These are phyloP conservation scores for Aspergillus haitiensis DNA, from an alignment of 495 filamentous ascomycete genomes.

Conservation along the genomic window DNA sequence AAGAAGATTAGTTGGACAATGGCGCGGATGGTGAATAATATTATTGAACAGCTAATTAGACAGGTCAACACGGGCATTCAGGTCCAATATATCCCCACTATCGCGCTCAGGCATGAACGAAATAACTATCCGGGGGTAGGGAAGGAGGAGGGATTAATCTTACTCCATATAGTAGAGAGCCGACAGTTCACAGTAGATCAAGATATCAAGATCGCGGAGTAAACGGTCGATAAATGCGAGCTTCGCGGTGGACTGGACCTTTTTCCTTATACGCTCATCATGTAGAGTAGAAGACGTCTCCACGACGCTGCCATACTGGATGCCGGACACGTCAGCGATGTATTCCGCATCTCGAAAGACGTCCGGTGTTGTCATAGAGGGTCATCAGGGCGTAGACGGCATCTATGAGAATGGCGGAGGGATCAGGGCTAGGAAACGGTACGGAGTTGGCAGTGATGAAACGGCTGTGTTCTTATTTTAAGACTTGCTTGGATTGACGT, in stretches of 20 bases:
- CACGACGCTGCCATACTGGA: conserved; percentile 38
- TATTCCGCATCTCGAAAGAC: conserved; percentile 54
- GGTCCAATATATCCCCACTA: neutral
- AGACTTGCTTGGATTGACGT: too few relatives aligned
- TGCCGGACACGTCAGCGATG: conserved; percentile 52
- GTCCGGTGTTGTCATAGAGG: conserved; percentile 54
- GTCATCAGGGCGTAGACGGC: conserved; percentile 45
- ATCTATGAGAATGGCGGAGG: conserved; percentile 14
- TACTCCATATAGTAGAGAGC: conserved; percentile 92
- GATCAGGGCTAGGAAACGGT: neutral
- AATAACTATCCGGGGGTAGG: conserved; percentile 4
- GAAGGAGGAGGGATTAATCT: conserved; percentile 27
- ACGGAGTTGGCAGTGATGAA: conserved; percentile 2
- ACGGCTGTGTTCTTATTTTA: neutral
- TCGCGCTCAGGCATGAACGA: neutral
- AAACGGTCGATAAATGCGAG: conserved; percentile 67
- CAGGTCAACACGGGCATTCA: neutral
- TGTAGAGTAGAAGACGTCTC: conserved; percentile 21
- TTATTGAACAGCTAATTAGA: conserved; percentile 67
- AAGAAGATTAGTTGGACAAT: conserved; percentile 73
- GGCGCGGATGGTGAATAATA: conserved; percentile 68
- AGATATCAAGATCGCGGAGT: conserved; percentile 70
- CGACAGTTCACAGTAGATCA: conserved; percentile 79
- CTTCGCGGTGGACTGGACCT: conserved; percentile 40
- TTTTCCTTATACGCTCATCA: conserved; percentile 37